phyloP scores from a whole-genome alignment of 257 asterid genomes.

The Salvia rosmarinus region DNA sequence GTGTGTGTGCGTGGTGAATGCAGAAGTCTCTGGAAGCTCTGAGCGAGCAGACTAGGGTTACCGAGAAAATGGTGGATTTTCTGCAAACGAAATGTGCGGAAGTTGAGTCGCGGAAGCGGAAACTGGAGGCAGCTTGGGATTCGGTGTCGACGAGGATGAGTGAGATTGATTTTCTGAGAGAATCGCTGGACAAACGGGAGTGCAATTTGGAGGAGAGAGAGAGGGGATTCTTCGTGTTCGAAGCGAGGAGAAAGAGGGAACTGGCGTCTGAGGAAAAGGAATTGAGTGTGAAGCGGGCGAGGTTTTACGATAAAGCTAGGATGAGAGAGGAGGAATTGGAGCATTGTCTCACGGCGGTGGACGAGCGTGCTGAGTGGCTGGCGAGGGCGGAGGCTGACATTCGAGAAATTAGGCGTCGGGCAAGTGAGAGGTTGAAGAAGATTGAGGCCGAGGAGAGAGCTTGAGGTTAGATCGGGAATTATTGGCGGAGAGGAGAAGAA shows the following conservation, averaged over 20 bases:
- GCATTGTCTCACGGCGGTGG: background rate
- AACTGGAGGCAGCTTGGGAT: slow-evolving; percentile 15
- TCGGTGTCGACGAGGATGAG: slow-evolving; percentile 25
- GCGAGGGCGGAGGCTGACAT: slow-evolving; percentile 21
- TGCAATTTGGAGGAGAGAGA: slow-evolving; percentile 30
- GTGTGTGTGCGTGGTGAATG: background rate
- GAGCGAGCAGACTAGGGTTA: slow-evolving; percentile 25
- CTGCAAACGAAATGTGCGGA: background rate
- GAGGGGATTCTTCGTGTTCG: slow-evolving; percentile 17
- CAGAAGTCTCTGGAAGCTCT: slow-evolving; percentile 25
- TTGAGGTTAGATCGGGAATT: slow-evolving; percentile 12
- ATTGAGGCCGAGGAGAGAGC: slow-evolving; percentile 21
- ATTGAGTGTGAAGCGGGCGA: slow-evolving; percentile 21
- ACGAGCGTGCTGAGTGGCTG: slow-evolving; percentile 26
- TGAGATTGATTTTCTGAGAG: slow-evolving; percentile 23
- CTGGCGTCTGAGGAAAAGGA: slow-evolving; percentile 25
- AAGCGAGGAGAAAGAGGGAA: slow-evolving; percentile 35
- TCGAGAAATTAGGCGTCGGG: slow-evolving; percentile 11
- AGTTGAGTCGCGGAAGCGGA: slow-evolving; percentile 26
- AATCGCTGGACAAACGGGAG: slow-evolving; percentile 27
- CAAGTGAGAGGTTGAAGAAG: slow-evolving; percentile 24
- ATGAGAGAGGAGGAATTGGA: slow-evolving; percentile 26
- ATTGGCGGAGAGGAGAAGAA: slow-evolving; percentile 38
- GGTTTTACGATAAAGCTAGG: slow-evolving; percentile 11
- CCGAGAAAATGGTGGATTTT: slow-evolving; percentile 28